Percentiles rank a stretch among this genome's conserved stretches.
Conservation (phyloP, 257 asterid genomes). For the Lycium barbarum region DNA sequence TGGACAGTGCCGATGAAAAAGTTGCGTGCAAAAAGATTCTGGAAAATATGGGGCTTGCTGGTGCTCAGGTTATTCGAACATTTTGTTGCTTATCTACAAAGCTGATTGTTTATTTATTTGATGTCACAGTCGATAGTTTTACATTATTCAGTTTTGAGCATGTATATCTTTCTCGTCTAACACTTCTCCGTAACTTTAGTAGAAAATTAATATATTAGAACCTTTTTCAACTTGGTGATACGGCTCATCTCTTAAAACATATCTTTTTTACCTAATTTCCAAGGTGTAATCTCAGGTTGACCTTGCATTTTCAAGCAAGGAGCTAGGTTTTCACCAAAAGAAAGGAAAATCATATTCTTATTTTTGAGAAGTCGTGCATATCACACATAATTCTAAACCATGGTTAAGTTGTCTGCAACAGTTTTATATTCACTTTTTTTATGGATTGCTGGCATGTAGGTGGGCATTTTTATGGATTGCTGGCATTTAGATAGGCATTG, state of each 20-base stretch:
- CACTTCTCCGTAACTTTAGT: background rate
- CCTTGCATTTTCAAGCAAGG: background rate
- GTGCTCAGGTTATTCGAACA: constrained; percentile 79
- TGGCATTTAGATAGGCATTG: background rate
- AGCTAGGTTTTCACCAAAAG: constrained; percentile 13
- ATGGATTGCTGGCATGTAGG: background rate
- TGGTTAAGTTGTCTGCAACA: constrained; percentile 23
- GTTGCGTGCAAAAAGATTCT: constrained; percentile 82
- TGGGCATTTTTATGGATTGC: constrained; percentile 3
- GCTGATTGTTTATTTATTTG: constrained; percentile 5
- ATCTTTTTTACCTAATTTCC: background rate
- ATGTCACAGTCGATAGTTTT: background rate
- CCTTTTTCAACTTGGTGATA: constrained; percentile 1
- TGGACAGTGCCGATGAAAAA: constrained; percentile 65
- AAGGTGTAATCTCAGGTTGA: constrained; percentile 11
- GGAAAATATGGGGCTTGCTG: constrained; percentile 85
- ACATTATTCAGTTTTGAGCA: background rate
- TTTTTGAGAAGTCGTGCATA: background rate
- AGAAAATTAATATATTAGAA: background rate
- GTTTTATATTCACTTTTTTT: background rate
- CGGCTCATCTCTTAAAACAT: constrained; percentile 25
- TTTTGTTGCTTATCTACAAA: background rate
- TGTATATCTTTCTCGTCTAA: background rate
- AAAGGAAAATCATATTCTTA: background rate
- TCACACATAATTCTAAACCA: background rate